These are phyloP conservation scores for Blastobotrys ciferrii DNA, from an alignment of 1,139 yeast species.

Conservation along the genomic window DNA sequence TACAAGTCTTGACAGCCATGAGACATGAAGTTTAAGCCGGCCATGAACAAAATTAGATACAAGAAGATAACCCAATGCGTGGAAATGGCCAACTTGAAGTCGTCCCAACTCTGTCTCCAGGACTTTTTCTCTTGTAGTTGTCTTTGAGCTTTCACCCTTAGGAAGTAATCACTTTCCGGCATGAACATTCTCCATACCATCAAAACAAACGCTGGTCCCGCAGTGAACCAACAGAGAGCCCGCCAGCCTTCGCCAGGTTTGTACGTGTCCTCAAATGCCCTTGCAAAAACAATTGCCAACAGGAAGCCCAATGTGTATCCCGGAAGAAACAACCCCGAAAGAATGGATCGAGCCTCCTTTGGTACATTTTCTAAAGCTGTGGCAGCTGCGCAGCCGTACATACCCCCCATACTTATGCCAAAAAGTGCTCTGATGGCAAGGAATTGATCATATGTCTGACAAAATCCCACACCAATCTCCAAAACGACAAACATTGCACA, in stretches of 20 bases:
- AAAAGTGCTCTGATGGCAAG: constrained; percentile 67
- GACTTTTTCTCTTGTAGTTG: constrained; percentile 7
- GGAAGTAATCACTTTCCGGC: constrained; percentile 41
- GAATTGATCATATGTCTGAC: constrained; percentile 60
- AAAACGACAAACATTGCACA: constrained; percentile 51
- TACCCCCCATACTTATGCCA: constrained; percentile 54
- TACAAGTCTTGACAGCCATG: constrained; percentile 57
- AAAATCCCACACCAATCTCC: constrained; percentile 77
- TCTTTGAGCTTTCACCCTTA: constrained; percentile 12
- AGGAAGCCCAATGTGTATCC: constrained; percentile 48
- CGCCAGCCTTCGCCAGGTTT: constrained; percentile 44
- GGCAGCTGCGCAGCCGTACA: constrained; percentile 49
- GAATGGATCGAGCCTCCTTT: constrained; percentile 39
- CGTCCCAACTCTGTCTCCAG: constrained; percentile 19
- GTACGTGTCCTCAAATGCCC: constrained; percentile 20
- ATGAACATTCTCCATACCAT: constrained; percentile 44
- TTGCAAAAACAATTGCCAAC: constrained; percentile 45
- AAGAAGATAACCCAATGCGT: constrained; percentile 47
- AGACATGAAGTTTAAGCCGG: constrained; percentile 52
- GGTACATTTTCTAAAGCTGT: constrained; percentile 52
- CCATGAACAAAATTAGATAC: constrained; percentile 47
- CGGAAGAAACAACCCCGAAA: constrained; percentile 48
- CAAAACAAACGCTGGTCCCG: constrained; percentile 47
- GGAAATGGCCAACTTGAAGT: constrained; percentile 32
- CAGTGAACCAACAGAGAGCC: constrained; percentile 54